Evolutionary conservation across 805 yeast species (phyloP), one percentile per base, ranked within the genome.

Genomic region (Kluyveromyces nonfermentans): DNA sequence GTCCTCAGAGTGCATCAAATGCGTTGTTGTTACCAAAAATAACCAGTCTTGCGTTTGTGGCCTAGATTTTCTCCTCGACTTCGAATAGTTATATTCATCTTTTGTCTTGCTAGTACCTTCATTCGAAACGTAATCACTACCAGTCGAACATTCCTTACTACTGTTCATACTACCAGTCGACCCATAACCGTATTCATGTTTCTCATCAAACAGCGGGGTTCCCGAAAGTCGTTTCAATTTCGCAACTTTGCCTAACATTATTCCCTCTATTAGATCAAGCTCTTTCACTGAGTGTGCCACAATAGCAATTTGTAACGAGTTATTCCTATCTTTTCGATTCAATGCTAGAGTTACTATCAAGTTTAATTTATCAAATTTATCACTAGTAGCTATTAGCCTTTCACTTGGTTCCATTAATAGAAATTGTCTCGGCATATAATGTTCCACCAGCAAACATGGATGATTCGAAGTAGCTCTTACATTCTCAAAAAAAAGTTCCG

Each of bases 181-280:
- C 17, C 33, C 17, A 22, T 48, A 46, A 5, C 44, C 35, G 33
- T 46, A 53, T 20, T 42, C 42, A 39, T 53, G 56, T 35, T 52
- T 54, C 41, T 59, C 59, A 30, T 74, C 77, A 50, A 70, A 74
- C 19, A 82, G 60, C 16, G 81, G 74, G 1, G 78, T 70, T 14
- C 86, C 85, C 19, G 87, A 77, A 52, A 81, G 74, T 51, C 95
- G 74, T 47, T 72, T 73, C 55, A 83, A 82, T 48, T 73, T 72
- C 33, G 85, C 62, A 32, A 68, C 68, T 53, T 85, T 78, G 2
- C 96, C 96, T n/a, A 83, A 67, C 12, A 87, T 56, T 37, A 82
- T 69, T 0, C 89, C 84, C 60, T 88, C 97, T 6, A 88, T 70
- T 37, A 88, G 64, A 56, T 88, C 94, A 48, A 84, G 59, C 55